Percentiles rank a stretch among this genome's conserved stretches.
Conservation (phyloP, 345 rosid genomes). For the Hypericum perforatum region DNA sequence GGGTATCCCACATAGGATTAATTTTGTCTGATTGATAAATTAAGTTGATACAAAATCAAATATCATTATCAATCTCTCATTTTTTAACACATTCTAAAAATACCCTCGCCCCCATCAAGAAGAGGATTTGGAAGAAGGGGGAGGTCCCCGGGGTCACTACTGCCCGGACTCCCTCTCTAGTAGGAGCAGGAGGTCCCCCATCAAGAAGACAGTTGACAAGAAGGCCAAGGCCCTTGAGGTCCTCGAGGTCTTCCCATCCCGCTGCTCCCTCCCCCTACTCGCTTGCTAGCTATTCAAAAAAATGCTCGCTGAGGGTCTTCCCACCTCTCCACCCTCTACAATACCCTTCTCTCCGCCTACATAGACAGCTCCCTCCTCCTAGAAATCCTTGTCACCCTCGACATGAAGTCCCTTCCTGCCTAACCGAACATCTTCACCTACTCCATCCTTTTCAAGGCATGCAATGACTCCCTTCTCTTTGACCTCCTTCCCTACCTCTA, state of each 20-base stretch:
- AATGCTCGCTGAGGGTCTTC: slow-evolving; percentile 74
- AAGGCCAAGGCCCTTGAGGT: slow-evolving; percentile 54
- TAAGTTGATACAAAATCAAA: no score
- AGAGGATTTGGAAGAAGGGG: slow-evolving; percentile 67
- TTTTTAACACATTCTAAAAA: no score
- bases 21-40: no score
- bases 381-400: slow-evolving; percentile 63
- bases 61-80: no score
- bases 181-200: no score
- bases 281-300: slow-evolving; percentile 62
- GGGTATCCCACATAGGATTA: no score
- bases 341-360: slow-evolving; percentile 65
- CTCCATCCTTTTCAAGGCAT: slow-evolving; percentile 63
- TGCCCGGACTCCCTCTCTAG: slow-evolving; percentile 16
- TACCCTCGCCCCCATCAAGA: slow-evolving; percentile 30
- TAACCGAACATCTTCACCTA: slow-evolving; percentile 81
- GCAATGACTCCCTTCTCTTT: slow-evolving; percentile 49
- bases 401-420: slow-evolving; percentile 61
- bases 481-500: slow-evolving; percentile 56
- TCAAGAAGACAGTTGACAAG: slow-evolving; percentile 67
- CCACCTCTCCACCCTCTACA: slow-evolving; percentile 65
- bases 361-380: slow-evolving; percentile 55
- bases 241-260: slow-evolving; percentile 70
- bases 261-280: slow-evolving; percentile 51
- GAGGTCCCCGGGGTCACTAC: slow-evolving; percentile 64